Percentiles rank a stretch among this genome's conserved stretches.
Evolutionary conservation across 164 flowering plant genomes (phyloP).

Genomic region (Magnolia officinalis): DNA sequence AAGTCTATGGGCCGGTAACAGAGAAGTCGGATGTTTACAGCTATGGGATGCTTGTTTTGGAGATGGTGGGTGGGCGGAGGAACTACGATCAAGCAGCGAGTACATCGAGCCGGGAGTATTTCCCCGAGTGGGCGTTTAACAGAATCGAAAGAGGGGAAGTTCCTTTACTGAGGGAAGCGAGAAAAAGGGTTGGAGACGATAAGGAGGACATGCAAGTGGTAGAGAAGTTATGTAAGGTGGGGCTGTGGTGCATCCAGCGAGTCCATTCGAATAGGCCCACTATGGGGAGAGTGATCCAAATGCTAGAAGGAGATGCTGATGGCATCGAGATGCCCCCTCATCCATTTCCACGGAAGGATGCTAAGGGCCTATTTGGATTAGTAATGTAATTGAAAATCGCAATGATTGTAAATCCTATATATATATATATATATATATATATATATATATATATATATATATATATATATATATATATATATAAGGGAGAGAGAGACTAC

Average conservation of each 20-base stretch:
- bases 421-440: no score
- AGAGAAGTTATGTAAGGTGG: slow-evolving; percentile 3
- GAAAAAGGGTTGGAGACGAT: slow-evolving; percentile 5
- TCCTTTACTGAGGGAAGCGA: neutral
- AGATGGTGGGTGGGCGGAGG: slow-evolving; percentile 14
- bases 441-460: no score
- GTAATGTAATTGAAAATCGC: no score
- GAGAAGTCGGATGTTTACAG: slow-evolving; percentile 16
- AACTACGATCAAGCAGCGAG: neutral
- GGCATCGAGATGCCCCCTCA: neutral
- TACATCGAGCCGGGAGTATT: slow-evolving; percentile 11
- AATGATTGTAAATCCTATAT: no score
- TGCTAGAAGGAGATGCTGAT: neutral
- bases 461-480: no score
- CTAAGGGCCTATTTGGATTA: no score
- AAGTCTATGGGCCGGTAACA: slow-evolving; percentile 7
- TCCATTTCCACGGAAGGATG: slow-evolving; percentile 2
- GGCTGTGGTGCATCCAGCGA: slow-evolving; percentile 7
- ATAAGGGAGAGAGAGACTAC: no score
- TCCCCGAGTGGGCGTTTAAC: slow-evolving; percentile 17
- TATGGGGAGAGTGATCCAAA: slow-evolving; percentile 3
- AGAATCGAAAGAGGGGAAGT: neutral
- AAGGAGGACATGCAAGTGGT: slow-evolving; percentile 9
- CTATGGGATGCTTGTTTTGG: slow-evolving; percentile 24
- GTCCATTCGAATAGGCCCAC: slow-evolving; percentile 8